A percentile compares a stretch with the other conserved stretches of the same genome.
These are phyloP conservation scores for Arachnopeziza araneosa DNA, from an alignment of 2,329 filamentous ascomycete genomes.

Conservation along the genomic window DNA sequence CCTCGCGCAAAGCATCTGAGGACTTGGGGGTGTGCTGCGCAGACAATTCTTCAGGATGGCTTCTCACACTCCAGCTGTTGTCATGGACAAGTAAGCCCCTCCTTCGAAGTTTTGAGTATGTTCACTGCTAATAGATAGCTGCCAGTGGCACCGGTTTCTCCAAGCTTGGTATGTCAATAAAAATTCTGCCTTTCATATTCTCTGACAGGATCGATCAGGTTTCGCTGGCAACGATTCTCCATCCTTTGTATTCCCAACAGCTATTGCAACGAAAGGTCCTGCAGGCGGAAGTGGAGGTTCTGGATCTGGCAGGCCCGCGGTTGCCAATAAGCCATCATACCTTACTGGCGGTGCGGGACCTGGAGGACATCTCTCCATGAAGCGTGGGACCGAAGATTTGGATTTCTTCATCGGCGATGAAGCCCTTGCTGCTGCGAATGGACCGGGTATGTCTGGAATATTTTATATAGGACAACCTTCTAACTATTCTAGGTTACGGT, in stretches of 20 bases:
- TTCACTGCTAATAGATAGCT: background rate
- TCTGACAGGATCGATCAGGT: slow-evolving; percentile 47
- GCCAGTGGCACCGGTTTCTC: slow-evolving; percentile 98
- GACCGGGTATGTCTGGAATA: slow-evolving; percentile 57
- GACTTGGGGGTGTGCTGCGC: background rate
- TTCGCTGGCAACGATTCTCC: slow-evolving; percentile 99
- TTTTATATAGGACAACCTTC: background rate
- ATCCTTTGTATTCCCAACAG: slow-evolving; percentile 98
- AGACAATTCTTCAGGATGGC: slow-evolving; percentile 60
- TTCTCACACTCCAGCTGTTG: slow-evolving; percentile 99
- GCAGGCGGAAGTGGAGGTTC: slow-evolving; percentile 66
- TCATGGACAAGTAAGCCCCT: slow-evolving; percentile 98
- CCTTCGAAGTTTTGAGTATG: slow-evolving; percentile 1
- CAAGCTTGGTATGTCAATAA: slow-evolving; percentile 75
- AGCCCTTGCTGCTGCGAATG: slow-evolving; percentile 75
- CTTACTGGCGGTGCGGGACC: slow-evolving; percentile 85
- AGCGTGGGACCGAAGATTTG: slow-evolving; percentile 93
- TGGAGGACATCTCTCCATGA: slow-evolving; percentile 75
- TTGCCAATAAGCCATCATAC: slow-evolving; percentile 93
- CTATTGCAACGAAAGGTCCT: slow-evolving; percentile 89
- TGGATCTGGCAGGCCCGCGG: slow-evolving; percentile 81
- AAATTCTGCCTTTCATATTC: background rate
- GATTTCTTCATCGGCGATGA: slow-evolving; percentile 99
- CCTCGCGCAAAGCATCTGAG: background rate
- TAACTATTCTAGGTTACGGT: slow-evolving; percentile 65